A percentile compares a stretch with the other conserved stretches of the same genome.
phyloP scores from a whole-genome alignment of 2,329 filamentous ascomycete genomes.

The Ploettnerulaceae sp. region DNA sequence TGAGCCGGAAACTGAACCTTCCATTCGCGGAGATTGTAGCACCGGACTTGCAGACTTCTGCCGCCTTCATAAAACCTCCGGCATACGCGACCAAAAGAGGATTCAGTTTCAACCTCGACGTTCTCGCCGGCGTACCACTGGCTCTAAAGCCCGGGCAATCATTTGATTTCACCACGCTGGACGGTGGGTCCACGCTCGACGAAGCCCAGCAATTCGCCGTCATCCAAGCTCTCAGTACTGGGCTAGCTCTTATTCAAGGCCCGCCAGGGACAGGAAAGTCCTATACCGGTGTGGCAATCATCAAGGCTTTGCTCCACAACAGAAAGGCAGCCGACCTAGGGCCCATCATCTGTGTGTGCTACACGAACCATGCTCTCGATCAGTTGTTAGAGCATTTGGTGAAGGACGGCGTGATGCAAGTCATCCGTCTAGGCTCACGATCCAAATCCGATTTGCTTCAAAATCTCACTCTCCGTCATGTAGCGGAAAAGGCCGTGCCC shows the following conservation, averaged over 20 bases:
- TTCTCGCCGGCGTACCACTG: conserved; percentile 23
- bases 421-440: conserved; percentile 26
- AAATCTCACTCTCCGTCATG: conserved; percentile 20
- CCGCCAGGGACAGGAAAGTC: conserved; percentile 68
- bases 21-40: conserved; percentile 47
- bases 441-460: conserved; percentile 27
- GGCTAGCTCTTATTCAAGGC: conserved; percentile 60
- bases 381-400: conserved; percentile 32
- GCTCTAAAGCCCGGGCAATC: conserved; percentile 28
- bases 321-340: conserved; percentile 39
- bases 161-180: conserved; percentile 33
- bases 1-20: conserved; percentile 41
- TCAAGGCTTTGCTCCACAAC: conserved; percentile 48
- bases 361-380: conserved; percentile 34
- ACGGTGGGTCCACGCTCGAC: conserved; percentile 42
- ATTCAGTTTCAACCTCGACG: conserved; percentile 46
- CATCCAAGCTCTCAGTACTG: conserved; percentile 46
- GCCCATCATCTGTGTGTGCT: conserved; percentile 44
- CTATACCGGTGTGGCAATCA: conserved; percentile 54
- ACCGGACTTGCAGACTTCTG: conserved; percentile 24
- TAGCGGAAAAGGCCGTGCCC: conserved; percentile 13
- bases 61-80: conserved; percentile 40
- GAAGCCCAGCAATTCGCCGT: conserved; percentile 47
- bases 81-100: conserved; percentile 44
- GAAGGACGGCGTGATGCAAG: conserved; percentile 23